A percentile compares a stretch with the other conserved stretches of the same genome.
Conservation (phyloP, 2,329 filamentous ascomycete genomes). For the Xylariaceae sp. region DNA sequence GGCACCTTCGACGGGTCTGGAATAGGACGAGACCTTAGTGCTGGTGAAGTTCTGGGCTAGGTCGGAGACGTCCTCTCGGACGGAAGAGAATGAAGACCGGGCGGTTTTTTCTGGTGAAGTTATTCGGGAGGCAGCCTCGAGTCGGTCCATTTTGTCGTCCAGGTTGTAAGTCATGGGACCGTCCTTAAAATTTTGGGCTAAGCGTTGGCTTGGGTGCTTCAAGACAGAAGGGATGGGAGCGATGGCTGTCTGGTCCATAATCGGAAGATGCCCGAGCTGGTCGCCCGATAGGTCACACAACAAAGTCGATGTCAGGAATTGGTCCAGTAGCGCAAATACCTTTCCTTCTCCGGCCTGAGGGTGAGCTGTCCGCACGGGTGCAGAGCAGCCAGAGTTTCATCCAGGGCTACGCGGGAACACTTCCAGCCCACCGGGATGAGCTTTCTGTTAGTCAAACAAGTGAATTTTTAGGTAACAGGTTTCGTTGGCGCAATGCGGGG, state of each 20-base stretch:
- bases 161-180: slow-evolving; percentile 22
- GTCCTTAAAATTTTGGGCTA: slow-evolving; percentile 25
- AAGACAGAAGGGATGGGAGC: slow-evolving; percentile 18
- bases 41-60: slow-evolving; percentile 65
- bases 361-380: slow-evolving; percentile 8
- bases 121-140: slow-evolving; percentile 27
- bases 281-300: slow-evolving; percentile 6
- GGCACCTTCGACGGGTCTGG: slow-evolving; percentile 46
- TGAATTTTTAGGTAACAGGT: slow-evolving; percentile 51
- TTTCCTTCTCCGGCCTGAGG: slow-evolving; percentile 12
- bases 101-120: slow-evolving; percentile 41
- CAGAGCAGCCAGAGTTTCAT: slow-evolving; percentile 24
- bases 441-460: slow-evolving; percentile 52
- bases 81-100: slow-evolving; percentile 64
- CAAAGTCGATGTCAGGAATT: slow-evolving; percentile 25
- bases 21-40: slow-evolving; percentile 64
- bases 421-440: slow-evolving; percentile 21
- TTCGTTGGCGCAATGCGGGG: slow-evolving; percentile 46
- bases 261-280: slow-evolving; percentile 19
- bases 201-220: slow-evolving; percentile 16
- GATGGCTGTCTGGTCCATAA: slow-evolving; percentile 28
- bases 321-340: slow-evolving; percentile 32
- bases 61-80: slow-evolving; percentile 61
- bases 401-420: slow-evolving; percentile 16
- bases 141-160: slow-evolving; percentile 33